Evolutionary conservation across 129 eudicot species (phyloP).

Genomic region (Apium graveolens): DNA sequence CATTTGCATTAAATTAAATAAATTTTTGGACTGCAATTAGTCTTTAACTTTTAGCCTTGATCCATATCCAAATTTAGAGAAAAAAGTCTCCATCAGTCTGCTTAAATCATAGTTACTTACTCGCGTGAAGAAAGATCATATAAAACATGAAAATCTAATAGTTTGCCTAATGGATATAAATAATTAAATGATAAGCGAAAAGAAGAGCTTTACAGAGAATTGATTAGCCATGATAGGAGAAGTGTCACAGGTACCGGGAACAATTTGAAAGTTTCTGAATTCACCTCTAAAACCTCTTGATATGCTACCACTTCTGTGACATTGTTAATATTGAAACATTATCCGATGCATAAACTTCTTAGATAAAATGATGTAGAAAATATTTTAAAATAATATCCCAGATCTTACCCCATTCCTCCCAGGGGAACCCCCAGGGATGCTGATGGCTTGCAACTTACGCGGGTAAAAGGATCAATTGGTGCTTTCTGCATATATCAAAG

Average conservation of each 20-base stretch:
- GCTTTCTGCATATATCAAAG: conserved; percentile 51
- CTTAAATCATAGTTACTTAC: not conserved
- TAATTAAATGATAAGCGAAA: conserved; percentile 10
- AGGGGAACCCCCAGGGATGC: conserved; percentile 17
- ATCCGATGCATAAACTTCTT: conserved; percentile 12
- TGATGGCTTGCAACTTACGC: conserved; percentile 50
- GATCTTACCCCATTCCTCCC: conserved; percentile 14
- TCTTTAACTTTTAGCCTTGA: not conserved
- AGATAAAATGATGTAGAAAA: not conserved
- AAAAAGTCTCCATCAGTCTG: not conserved
- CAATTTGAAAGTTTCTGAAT: conserved; percentile 81
- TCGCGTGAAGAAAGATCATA: not conserved
- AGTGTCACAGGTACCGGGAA: conserved; percentile 93
- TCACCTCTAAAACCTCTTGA: conserved; percentile 98
- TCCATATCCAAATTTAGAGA: not conserved
- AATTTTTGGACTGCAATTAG: not conserved
- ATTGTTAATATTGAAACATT: conserved; percentile 1
- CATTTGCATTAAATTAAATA: not conserved
- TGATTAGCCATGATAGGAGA: conserved; percentile 99
- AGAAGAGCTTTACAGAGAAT: conserved; percentile 70
- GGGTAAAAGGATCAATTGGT: conserved; percentile 90
- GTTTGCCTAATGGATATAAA: not conserved
- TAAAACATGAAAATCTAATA: not conserved
- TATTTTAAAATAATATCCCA: not conserved
- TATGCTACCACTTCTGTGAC: conserved; percentile 92